phyloP scores from a whole-genome alignment of 106 monocot genomes.

The Phalaenopsis equestris region DNA sequence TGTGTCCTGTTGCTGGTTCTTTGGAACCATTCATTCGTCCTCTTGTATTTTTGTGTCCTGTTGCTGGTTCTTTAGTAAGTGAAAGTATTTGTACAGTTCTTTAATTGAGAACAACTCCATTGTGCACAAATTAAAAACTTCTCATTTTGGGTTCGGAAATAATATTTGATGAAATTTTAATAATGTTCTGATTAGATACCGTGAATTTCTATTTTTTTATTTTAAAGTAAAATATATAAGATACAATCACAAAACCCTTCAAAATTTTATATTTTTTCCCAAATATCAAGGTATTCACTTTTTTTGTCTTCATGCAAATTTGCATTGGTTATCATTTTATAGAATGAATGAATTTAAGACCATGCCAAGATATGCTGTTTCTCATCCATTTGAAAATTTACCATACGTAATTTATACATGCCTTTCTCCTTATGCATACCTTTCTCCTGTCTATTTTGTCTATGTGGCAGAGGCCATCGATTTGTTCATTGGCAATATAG shows the following conservation, averaged over 20 bases:
- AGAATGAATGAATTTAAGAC: not conserved
- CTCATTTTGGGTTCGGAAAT: too few species aligned
- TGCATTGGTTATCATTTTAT: not conserved
- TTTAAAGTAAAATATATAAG: not conserved
- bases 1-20: not conserved
- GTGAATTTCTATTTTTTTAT: not conserved
- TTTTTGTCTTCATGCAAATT: not conserved
- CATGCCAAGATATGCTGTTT: not conserved
- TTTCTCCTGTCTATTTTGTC: too few species aligned
- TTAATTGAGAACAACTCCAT: not conserved
- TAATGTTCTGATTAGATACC: too few species aligned
- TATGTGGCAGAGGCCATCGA: too few species aligned
- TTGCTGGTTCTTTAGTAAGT: not conserved
- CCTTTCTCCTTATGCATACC: too few species aligned
- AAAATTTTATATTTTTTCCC: not conserved
- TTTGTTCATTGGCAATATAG: too few species aligned
- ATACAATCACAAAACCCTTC: not conserved
- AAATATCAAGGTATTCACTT: not conserved
- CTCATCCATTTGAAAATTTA: not conserved
- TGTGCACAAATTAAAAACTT: too few species aligned
- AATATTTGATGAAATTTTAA: too few species aligned
- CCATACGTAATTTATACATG: too few species aligned
- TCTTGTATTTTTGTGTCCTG: not conserved
- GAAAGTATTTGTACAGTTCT: not conserved
- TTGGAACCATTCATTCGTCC: not conserved